Evolutionary conservation across 495 filamentous ascomycete species (phyloP), one percentile per base, ranked within the genome.

Genomic region (Penicillium simplicissimum): DNA sequence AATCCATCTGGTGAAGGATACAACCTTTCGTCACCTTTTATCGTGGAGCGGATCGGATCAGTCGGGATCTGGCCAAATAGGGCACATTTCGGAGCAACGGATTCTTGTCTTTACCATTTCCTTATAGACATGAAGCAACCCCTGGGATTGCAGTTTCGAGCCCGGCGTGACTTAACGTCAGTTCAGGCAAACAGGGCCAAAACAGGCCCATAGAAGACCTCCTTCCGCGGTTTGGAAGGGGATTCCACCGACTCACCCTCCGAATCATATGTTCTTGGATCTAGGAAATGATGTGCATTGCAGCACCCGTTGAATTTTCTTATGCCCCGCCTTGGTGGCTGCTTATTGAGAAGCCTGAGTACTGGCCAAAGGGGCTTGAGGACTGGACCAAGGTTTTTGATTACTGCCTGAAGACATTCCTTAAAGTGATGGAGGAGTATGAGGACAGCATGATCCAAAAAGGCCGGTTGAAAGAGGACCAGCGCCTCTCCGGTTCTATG

Each of bases 91-190:
- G 33, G 55, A 19, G 28, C 31, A 42, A 34, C 25, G 58, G 58
- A 61, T 21, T 25, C 28, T 34, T 43, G 55, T 52, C 19, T 17
- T 61, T 47, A 23, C 28, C 55, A n/a, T 65, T 55, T 55, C 42
- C 48, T 61, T 61, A 38, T 28, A 38, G 42, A 54, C 54, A 65
- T 33, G 34, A 54, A 56, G 55, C 40, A 56, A 37, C n/a, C 42
- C 33, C 40, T 36, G 42, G 55, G 49, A 57, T 57, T 17, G 10
- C 43, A n/a, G 5, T 48, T 55, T 55, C 17, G 58, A 59, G 58
- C 54, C 63, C 10, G 23, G 55, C 43, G 28, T 17, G 58, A 62
- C 63, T 58, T 54, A n/a, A 49, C 59, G 63, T 56, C 63, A 65
- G 59, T 49, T 62, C 48, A 65, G 28, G 43, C 58, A 58, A 61